Base-by-base conservation (phyloP, 2,329 filamentous ascomycete species). In the Fusarium poae region DNA sequence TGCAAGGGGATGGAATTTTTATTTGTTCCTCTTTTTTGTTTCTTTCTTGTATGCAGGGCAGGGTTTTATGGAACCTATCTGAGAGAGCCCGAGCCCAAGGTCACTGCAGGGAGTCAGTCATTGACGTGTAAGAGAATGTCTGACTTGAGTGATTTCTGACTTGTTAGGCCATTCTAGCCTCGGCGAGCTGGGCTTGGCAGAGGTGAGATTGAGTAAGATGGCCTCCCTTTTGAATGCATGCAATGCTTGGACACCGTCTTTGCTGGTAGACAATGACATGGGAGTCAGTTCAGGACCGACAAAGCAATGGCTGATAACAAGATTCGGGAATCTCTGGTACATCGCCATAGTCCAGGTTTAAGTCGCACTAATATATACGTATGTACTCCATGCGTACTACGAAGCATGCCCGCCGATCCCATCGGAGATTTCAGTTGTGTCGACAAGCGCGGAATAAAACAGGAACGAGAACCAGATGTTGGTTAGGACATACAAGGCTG, bases 391-490 rank as follows among this genome's bases (percentile, higher is more conserved):
- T 59, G 39, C 34, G 18, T 12, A 37, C 13, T 27, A 51, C 40
- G 29, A 59, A 54, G 46, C 43, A 35, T 44, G 52, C 29, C 60
- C 42, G 52, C 29, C 60, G 57, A 59, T 42, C 52, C 50, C 56
- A 48, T 68, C 65, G 61, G 66, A 60, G 61, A 69, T 68, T 69
- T 69, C 51, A 35, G 51, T 39, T 46, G 42, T 29, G 23, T 29
- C 25, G 34, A 34, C 21, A 53, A 39, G 27, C 43, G 58, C 21
- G 23, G 50, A 30, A 52, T 65, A 43, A 49, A 46, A 40, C 25
- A 40, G 55, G 43, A 29, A 23, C 15, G 13, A 50, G 48, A 10
- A 39, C n/a, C 10, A 20, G 18, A 11, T 43, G 25, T 16, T 29
- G n/a, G 29, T 45, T 40, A 40, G 37, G 37, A 45, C 34, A 48